Evolutionary conservation across 2,329 filamentous ascomycete species (phyloP), one percentile per base, ranked within the genome.

Genomic region (Sclerotiophoma versabilis): DNA sequence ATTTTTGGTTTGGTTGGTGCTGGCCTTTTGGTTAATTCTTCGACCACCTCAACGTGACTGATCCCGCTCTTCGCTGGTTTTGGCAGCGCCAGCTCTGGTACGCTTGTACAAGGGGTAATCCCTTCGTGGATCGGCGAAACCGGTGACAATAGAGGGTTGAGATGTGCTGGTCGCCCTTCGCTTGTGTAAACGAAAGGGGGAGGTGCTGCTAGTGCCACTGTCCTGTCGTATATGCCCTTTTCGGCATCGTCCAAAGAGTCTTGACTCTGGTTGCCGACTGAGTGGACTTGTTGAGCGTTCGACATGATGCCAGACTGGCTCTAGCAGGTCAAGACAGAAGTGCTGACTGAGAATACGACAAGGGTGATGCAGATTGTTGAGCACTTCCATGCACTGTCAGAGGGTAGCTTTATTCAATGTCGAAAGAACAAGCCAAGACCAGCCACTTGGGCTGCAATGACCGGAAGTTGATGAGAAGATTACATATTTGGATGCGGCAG

Each of bases 181-280:
- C 41, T 59, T 26, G 71, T 37, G 57, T 69, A 74, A 14, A 69
- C 63, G 20, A 71, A 71, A 15, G 66, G 59, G 29, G 58, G 57
- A 42, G 70, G 66, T 36, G 65, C 60, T 17, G 54, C 58, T 44
- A 63, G 34, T 34, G 64, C 63, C 26, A 62, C n/a, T 34, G 69
- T 62, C 25, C 49, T 65, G 36, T 70, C 65, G 38, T 62, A 64
- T 36, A 72, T 64, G 39, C 71, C 71, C 56, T 72, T 72, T 52
- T 74, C 71, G 29, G 70, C 69, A 62, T 71, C 67, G 42, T 69
- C 63, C 23, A 72, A 41, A 14, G 68, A 67, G 54, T 69, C 58
- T 12, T 62, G 53, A 51, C 64, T 70, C 23, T 49, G 51, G 17
- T 49, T 37, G 49, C 44, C 54, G 34, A 49, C 29, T 42, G 60